Evolutionary conservation across 78 protist species (phyloP), one percentile per base, ranked within the genome.

Genomic region (Corallochytrium limacisporum): DNA sequence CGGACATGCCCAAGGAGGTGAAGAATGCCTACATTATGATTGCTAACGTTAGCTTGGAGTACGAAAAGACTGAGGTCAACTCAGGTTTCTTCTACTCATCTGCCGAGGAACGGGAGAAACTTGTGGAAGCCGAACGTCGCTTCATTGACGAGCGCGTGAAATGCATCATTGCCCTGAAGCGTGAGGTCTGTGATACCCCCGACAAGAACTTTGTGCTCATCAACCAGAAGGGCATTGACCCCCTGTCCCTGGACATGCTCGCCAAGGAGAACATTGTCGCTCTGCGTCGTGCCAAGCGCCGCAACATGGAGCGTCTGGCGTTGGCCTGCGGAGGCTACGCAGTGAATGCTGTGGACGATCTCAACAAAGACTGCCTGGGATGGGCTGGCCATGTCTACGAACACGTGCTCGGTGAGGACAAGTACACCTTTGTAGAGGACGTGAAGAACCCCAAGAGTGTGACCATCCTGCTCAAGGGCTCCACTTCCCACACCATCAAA

Each of bases 181-280:
- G 81, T 28, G 22, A 40, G 46, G 46, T 57, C 13, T 57, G 63
- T 20, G 42, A 32, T 18, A 28, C 35, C 42, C 61, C 38, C 69
- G 81, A 73, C 38, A 74, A 84, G 84, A 7, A 31, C 36, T 85
- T 89, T 66, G 90, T 95, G 38, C 72, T 97, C 35, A 82, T 97
- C 83, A 97, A 97, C 88, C 97, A 95, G 80, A 93, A 94, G 84
- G 99, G 99, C 39, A 93, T 95, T 48, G 99, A 97, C 88, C 98
- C 98, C 33, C 62, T 86, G 54, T 83, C 98, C 16, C 84, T 95
- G 53, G 94, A 92, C 47, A 61, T 84, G 86, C 88, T 97, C 32
- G 96, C 97, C 18, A 79, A 88, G 51, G 97, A 81, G 31, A 85
- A 87, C 62, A 93, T 97, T 70, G 22, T 94, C 18, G 99, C 90